Percentiles rank a stretch among this genome's conserved stretches.
Conservation (phyloP, 805 yeast species). For the Starmerella potacharoeniae region DNA sequence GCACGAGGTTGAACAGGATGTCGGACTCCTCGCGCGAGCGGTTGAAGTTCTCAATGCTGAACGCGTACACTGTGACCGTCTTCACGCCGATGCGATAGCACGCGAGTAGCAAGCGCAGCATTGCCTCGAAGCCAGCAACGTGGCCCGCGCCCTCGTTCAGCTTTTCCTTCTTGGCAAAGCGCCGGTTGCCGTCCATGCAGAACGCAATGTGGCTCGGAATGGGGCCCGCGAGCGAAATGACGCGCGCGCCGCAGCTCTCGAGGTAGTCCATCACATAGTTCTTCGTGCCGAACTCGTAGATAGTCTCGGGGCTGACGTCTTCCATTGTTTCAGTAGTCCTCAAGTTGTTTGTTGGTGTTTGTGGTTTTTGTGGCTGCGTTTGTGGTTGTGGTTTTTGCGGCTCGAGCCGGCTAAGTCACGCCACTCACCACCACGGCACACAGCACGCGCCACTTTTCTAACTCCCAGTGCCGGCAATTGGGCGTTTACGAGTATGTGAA, state of each 20-base stretch:
- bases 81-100: conserved; percentile 70
- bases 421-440: too few relatives aligned
- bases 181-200: conserved; percentile 94
- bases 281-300: neutral
- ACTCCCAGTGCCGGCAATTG: too few relatives aligned
- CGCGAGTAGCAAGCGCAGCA: conserved; percentile 56
- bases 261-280: neutral
- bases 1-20: conserved; percentile 32
- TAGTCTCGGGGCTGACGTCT: neutral
- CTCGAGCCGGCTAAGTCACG: too few relatives aligned
- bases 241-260: conserved; percentile 6
- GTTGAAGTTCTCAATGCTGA: conserved; percentile 89
- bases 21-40: conserved; percentile 71
- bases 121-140: conserved; percentile 67
- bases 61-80: conserved; percentile 86
- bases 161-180: conserved; percentile 61
- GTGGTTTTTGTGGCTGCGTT: too few relatives aligned
- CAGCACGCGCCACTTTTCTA: too few relatives aligned
- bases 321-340: neutral
- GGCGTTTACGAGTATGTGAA: too few relatives aligned
- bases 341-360: neutral
- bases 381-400: too few relatives aligned
- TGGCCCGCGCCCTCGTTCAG: conserved; percentile 84
- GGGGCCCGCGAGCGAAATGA: conserved; percentile 29
- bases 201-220: conserved; percentile 84